A percentile compares a stretch with the other conserved stretches of the same genome.
Conservation (phyloP, 23 red algal genomes). For the Gracilaria caudata region DNA sequence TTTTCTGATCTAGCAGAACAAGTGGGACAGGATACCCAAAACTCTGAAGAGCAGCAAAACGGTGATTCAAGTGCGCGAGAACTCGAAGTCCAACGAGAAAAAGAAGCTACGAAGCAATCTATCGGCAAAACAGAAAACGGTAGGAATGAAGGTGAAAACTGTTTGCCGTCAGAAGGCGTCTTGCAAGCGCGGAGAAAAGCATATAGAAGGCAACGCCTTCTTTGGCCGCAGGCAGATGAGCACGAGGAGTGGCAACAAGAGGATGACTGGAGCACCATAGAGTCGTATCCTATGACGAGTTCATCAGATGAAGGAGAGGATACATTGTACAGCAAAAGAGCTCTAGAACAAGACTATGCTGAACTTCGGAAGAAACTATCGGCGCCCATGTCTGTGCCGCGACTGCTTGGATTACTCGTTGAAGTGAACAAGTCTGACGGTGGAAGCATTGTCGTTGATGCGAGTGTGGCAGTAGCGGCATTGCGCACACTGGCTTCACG, state of each 20-base stretch:
- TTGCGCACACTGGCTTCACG: conserved; percentile 50
- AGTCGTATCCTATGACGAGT: conserved; percentile 29
- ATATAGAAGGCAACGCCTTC: background rate
- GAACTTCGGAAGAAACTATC: conserved; percentile 43
- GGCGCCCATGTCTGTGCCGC: conserved; percentile 56
- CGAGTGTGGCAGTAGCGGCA: conserved; percentile 26
- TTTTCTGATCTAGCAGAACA: conserved; percentile 51
- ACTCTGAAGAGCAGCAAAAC: conserved; percentile 12
- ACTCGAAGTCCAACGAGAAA: background rate
- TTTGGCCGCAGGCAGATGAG: conserved; percentile 2
- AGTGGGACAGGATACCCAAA: conserved; percentile 1
- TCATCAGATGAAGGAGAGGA: conserved; percentile 16
- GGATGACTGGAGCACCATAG: conserved; percentile 65
- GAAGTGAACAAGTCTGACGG: conserved; percentile 46
- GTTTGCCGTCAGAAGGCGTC: background rate
- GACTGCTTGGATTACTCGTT: conserved; percentile 22
- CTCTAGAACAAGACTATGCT: conserved; percentile 2
- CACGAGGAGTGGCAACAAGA: conserved; percentile 49
- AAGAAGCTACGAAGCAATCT: background rate
- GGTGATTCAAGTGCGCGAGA: background rate
- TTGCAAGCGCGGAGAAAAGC: background rate
- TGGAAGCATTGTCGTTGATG: conserved; percentile 29
- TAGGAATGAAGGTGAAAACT: background rate
- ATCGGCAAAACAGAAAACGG: background rate
- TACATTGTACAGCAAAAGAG: background rate